Evolutionary conservation across 495 filamentous ascomycete genomes (phyloP), one percentile per base, ranked within the genome.

Genomic region (Aspergillus cavernicola): DNA sequence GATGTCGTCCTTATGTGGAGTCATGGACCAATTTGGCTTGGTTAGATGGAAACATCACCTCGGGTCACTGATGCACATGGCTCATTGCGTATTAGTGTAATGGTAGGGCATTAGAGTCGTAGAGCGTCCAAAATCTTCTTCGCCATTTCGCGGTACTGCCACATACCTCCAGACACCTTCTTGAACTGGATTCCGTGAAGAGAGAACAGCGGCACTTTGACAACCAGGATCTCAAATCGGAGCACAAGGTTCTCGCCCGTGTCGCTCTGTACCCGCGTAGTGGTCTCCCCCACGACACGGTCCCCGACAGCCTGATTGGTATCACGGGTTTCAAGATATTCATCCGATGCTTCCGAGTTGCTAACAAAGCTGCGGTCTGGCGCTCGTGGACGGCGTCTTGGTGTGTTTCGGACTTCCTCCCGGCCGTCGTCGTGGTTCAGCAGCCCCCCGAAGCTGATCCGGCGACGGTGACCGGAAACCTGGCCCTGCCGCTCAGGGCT

Each of bases 121-220:
- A 99, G 67, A 60, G 92, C 91, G 62, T 86, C 81, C 57, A 99
- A 74, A 66, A 99, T 97, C 64, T 88, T 89, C 68, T 95, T 90
- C 37, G 93, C 93, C 89, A 97, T 90, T 56, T 90, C 88, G 73
- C 96, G 95, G 66, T 97, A 99, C 70, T 96, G 91, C 92, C 92
- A 97, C 55, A 93, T 96, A 33, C 92, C 89, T 6, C 93, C 95
- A 24, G 89, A 83, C 39, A 97, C 85, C 68, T 92, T 90, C 79
- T 99, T 99, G 76, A 99, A 99, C 68, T 99, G 93, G 43, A 99
- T 89, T 36, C 93, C 93, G 62, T 97, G 92, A 54, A 99, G 70
- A 18, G 86, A 88, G 58, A 99, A 86, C 43, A 99, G 72, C 22
- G 93, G 93, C 28, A 99, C 90, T 74, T 99, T 99, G 55, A 99